These are phyloP conservation scores for Blastobotrys ciferrii DNA, from an alignment of 1,139 yeast species.

Conservation along the genomic window DNA sequence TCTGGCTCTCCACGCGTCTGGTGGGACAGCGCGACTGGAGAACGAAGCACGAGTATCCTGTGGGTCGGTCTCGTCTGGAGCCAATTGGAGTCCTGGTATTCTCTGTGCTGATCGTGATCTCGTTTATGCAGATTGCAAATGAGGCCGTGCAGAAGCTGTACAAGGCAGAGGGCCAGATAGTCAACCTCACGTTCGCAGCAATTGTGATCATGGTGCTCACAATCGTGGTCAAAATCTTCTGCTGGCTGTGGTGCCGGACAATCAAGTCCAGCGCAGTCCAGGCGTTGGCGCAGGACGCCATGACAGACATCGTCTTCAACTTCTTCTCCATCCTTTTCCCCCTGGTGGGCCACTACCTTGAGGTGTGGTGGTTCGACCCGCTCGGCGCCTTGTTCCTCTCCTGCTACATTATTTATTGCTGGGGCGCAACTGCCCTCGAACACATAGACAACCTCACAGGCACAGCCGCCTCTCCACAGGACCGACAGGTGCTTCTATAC, in stretches of 20 bases:
- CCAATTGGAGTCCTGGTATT: constrained; percentile 78
- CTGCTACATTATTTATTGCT: constrained; percentile 58
- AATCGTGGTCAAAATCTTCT: constrained; percentile 55
- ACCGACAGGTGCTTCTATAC: constrained; percentile 65
- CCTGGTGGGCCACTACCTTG: constrained; percentile 49
- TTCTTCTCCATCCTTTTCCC: constrained; percentile 71
- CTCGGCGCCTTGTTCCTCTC: constrained; percentile 67
- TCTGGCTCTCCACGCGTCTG: constrained; percentile 59
- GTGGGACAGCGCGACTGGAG: constrained; percentile 57
- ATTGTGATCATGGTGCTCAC: constrained; percentile 61
- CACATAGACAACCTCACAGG: constrained; percentile 77
- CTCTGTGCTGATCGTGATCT: constrained; percentile 65
- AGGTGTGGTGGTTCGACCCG: constrained; percentile 73
- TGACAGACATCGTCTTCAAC: constrained; percentile 73
- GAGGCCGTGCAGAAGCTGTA: constrained; percentile 47
- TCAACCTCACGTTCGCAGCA: constrained; percentile 54
- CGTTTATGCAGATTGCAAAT: constrained; percentile 71
- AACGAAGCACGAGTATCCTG: constrained; percentile 50
- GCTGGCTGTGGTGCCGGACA: constrained; percentile 65
- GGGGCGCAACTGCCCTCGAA: constrained; percentile 61
- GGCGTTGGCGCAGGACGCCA: constrained; percentile 80
- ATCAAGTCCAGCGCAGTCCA: constrained; percentile 67
- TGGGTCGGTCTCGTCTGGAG: constrained; percentile 70
- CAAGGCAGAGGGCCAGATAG: constrained; percentile 36
- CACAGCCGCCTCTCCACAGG: constrained; percentile 61